Evolutionary conservation across 1,139 yeast species (phyloP).

Genomic region (Geotrichum australiense): DNA sequence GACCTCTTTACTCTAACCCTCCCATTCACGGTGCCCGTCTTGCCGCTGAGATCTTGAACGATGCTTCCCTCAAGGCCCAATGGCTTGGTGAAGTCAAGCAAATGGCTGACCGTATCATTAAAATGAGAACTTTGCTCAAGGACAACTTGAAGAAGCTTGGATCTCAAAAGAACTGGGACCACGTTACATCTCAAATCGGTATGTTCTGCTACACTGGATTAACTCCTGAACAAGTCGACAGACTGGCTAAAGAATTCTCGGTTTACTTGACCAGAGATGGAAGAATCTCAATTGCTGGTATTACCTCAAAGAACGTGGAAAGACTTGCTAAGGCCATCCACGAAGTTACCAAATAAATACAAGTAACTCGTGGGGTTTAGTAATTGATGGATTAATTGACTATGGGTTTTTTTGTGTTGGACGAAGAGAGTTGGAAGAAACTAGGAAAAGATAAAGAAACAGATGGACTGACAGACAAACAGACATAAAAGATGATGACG

Average conservation of each 20-base stretch:
- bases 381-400: no score
- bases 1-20: constrained; percentile 88
- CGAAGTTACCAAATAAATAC: constrained; percentile 20
- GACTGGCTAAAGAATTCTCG: constrained; percentile 71
- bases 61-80: constrained; percentile 57
- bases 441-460: no score
- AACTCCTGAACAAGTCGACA: constrained; percentile 66
- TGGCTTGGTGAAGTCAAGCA: constrained; percentile 84
- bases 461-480: no score
- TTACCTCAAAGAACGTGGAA: constrained; percentile 72
- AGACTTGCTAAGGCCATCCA: constrained; percentile 79
- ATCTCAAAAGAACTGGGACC: constrained; percentile 92
- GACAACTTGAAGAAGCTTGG: constrained; percentile 52
- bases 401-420: no score
- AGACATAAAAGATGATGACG: no score
- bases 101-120: constrained; percentile 78
- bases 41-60: constrained; percentile 68
- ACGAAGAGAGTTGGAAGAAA: no score
- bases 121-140: constrained; percentile 68
- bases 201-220: constrained; percentile 96
- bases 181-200: constrained; percentile 85
- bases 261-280: constrained; percentile 67
- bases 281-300: constrained; percentile 90
- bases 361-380: no score
- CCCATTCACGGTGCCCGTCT: constrained; percentile 96